Conservation (phyloP, 225 moss, liverwort and hornwort genomes). For the Pseudoscleropodium purum region DNA sequence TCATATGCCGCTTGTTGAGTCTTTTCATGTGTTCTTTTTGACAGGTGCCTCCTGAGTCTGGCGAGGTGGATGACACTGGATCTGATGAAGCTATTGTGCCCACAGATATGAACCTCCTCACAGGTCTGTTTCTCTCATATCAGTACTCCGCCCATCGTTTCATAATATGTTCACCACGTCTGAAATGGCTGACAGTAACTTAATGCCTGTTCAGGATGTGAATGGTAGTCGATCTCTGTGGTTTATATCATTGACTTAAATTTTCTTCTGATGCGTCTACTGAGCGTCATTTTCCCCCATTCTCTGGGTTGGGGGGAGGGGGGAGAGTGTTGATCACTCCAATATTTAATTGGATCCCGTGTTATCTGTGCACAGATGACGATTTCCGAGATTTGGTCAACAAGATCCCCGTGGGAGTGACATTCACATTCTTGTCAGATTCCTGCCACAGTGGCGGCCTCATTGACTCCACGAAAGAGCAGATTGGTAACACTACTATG, state of each 20-base stretch:
- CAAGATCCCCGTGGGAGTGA: constrained; percentile 57
- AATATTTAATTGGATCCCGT: not conserved
- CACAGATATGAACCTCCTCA: constrained; percentile 74
- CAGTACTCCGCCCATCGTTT: not conserved
- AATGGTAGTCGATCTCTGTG: not conserved
- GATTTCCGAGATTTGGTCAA: constrained; percentile 77
- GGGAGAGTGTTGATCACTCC: not conserved
- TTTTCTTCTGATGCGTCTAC: not conserved
- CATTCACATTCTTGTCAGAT: constrained; percentile 82
- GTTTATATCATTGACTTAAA: not conserved
- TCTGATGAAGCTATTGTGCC: constrained; percentile 89
- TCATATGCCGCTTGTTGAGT: not conserved
- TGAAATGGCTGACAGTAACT: not conserved
- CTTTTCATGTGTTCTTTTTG: not conserved
- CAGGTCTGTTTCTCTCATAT: constrained; percentile 32
- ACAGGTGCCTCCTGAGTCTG: constrained; percentile 71
- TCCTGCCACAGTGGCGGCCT: constrained; percentile 99
- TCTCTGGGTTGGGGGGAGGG: not conserved
- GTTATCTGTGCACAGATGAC: constrained; percentile 43
- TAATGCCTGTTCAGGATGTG: not conserved
- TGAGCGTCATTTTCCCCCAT: not conserved
- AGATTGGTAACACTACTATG: constrained; percentile 44
- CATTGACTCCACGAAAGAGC: constrained; percentile 81
- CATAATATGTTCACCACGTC: not conserved
- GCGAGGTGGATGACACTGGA: constrained; percentile 74